Percentiles rank a stretch among this genome's conserved stretches.
These are phyloP conservation scores for Croton setiger DNA, from an alignment of 441 rosid species.

Conservation along the genomic window DNA sequence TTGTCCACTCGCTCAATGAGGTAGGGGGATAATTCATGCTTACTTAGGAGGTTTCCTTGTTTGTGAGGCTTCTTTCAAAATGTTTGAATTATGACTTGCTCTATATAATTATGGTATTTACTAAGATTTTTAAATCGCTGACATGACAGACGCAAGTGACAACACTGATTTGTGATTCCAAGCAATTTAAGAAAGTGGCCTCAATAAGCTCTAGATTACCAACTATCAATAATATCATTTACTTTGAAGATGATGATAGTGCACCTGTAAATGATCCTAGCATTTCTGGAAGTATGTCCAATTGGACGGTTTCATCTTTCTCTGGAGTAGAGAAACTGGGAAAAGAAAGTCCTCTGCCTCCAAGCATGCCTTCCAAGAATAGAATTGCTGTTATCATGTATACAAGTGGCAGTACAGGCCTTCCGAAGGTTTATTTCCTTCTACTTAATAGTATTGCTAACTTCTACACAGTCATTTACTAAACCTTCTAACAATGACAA, in stretches of 20 bases:
- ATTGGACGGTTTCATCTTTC: slow-evolving; percentile 61
- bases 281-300: slow-evolving; percentile 30
- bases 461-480: background rate
- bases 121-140: slow-evolving; percentile 23
- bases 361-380: slow-evolving; percentile 67
- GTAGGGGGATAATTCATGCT: slow-evolving; percentile 32
- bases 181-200: slow-evolving; percentile 66
- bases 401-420: slow-evolving; percentile 95
- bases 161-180: slow-evolving; percentile 77
- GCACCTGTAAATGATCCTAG: slow-evolving; percentile 37
- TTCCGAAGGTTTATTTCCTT: slow-evolving; percentile 73
- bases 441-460: slow-evolving; percentile 1
- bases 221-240: slow-evolving; percentile 62
- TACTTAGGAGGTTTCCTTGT: slow-evolving; percentile 10
- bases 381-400: slow-evolving; percentile 82
- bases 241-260: slow-evolving; percentile 60
- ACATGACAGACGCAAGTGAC: slow-evolving; percentile 80
- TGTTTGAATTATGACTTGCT: background rate
- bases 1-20: slow-evolving; percentile 84
- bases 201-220: slow-evolving; percentile 50
- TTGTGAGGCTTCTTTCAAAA: background rate
- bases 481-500: background rate
- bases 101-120: slow-evolving; percentile 1
- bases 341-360: slow-evolving; percentile 42
- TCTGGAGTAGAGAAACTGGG: slow-evolving; percentile 82